These are phyloP conservation scores for Beauveria medogensis DNA, from an alignment of 2,329 filamentous ascomycete species.

Conservation along the genomic window DNA sequence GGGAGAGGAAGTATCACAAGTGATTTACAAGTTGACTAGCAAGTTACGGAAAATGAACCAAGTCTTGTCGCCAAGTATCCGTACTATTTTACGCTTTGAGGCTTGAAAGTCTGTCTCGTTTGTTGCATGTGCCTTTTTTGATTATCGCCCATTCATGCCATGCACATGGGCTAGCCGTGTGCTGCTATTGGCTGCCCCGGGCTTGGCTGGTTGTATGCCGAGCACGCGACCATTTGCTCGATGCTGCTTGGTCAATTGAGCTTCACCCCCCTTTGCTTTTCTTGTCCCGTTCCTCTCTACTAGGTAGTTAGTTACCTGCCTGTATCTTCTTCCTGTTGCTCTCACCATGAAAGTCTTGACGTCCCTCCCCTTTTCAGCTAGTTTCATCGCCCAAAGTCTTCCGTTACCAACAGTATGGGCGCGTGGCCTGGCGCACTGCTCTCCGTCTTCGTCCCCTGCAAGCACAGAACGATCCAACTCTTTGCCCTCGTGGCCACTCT, in stretches of 20 bases:
- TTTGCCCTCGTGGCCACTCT: not conserved
- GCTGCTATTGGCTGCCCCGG: constrained; percentile 25
- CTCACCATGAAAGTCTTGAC: not conserved
- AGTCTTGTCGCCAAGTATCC: too few species aligned
- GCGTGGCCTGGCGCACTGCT: not conserved
- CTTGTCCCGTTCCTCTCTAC: not conserved
- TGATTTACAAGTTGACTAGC: too few species aligned
- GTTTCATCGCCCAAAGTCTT: not conserved
- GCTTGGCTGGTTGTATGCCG: constrained; percentile 15
- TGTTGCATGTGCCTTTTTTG: too few species aligned
- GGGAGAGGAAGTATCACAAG: too few species aligned
- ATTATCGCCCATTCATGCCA: not conserved
- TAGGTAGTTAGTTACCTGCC: too few species aligned
- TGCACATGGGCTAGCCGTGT: not conserved
- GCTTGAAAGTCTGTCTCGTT: too few species aligned
- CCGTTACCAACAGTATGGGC: not conserved
- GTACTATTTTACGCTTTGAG: too few species aligned
- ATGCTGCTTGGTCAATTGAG: constrained; percentile 35
- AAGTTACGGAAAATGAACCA: too few species aligned
- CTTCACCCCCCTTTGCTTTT: not conserved
- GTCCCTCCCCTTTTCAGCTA: not conserved
- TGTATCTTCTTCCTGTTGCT: not conserved
- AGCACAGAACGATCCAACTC: not conserved
- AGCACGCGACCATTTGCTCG: constrained; percentile 37
- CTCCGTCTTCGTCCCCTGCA: not conserved